Evolutionary conservation across 108 stramenopile genomes (phyloP), one percentile per base, ranked within the genome.

Genomic region (Skeletonema tropicum): DNA sequence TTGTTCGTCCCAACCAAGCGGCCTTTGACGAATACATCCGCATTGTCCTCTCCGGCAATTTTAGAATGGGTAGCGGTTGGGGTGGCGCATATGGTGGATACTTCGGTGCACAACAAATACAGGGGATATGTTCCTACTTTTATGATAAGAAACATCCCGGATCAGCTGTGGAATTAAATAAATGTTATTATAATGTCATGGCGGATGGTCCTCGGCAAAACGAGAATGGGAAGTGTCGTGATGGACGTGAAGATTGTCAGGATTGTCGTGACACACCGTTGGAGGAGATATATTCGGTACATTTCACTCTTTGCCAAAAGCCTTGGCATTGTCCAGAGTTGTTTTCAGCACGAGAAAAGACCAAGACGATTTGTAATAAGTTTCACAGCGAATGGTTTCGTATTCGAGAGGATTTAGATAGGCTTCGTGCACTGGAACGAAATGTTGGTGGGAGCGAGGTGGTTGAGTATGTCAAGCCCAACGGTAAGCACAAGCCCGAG

Each of bases 161-260:
- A 14, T 74, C 82, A 26, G 84, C 81, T 5, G 87, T 91, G 7
- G 93, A 92, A 72, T 73, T 94, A 72, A 91, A 91, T 83, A 88
- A 94, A 61, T 98, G 98, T 70, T 73, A 83, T 30, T 96, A 92
- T 80, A 98, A 98, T 79, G 84, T 88, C 71, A 97, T 98, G 96
- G 85, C 74, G n/a, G 94, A 97, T 61, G 83, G 89, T 60, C 96
- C 96, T 3, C 80, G 88, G 29, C 87, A 73, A 21, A 31, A 36
- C 55, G 75, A 38, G 36, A 6, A 19, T 5, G 58, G 65, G 46
- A 70, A 81, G 5, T 85, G 84, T 64, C 78, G 69, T 21, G 87
- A 79, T 74, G 83, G 83, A 45, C 58, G 61, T 57, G 73, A 75
- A 15, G 66, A 70, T 5, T 91, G 94, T 70, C 83, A 92, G 64